A percentile compares a stretch with the other conserved stretches of the same genome.
Evolutionary conservation across 139 green algal species (phyloP).

Genomic region (Chlorella vulgaris): DNA sequence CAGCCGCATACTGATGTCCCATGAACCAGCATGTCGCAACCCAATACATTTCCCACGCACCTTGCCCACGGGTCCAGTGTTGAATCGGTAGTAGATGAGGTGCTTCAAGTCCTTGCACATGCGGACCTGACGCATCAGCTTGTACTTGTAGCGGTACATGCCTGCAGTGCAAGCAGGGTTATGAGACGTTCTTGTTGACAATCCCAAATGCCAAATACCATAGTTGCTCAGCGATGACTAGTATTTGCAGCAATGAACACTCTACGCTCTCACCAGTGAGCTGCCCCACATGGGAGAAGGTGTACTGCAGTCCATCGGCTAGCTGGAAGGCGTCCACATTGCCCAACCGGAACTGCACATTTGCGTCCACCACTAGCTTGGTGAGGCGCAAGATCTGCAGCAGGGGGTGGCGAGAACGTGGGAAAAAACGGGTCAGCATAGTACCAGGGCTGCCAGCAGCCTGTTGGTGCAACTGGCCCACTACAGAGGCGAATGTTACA

Average conservation of each 20-base stretch:
- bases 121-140: slow-evolving; percentile 99
- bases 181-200: neutral
- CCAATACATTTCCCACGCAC: too few relatives aligned
- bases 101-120: slow-evolving; percentile 99
- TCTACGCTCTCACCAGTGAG: slow-evolving; percentile 70
- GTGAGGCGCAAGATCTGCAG: slow-evolving; percentile 94
- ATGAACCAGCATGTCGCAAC: too few relatives aligned
- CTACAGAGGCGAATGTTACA: neutral
- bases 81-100: slow-evolving; percentile 99
- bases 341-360: slow-evolving; percentile 96
- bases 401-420: too few relatives aligned
- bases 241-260: neutral
- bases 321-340: slow-evolving; percentile 99
- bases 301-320: slow-evolving; percentile 99
- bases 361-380: slow-evolving; percentile 97
- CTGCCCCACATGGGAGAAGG: slow-evolving; percentile 98
- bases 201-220: too few relatives aligned
- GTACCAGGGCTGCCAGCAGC: neutral
- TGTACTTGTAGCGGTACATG: slow-evolving; percentile 99
- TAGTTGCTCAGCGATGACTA: too few relatives aligned
- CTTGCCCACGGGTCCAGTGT: slow-evolving; percentile 97
- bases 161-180: slow-evolving; percentile 39
- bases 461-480: neutral
- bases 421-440: too few relatives aligned
- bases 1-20: too few relatives aligned